Conservation (phyloP, 371 early-diverging fungal species). For the Choanephora cucurbitarum region DNA sequence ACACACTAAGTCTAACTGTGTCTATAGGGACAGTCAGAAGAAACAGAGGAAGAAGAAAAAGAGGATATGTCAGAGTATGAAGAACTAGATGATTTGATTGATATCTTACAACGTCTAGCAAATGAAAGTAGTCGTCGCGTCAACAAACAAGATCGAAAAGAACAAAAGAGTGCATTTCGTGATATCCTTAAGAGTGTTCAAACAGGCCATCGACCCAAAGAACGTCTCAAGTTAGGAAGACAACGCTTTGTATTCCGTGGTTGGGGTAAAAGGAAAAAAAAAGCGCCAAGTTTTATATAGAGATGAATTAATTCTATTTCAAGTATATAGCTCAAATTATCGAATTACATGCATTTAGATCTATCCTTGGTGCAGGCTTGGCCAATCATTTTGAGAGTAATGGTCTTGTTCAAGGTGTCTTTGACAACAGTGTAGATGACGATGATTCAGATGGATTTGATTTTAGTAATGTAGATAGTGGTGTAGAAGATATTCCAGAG, state of each 20-base stretch:
- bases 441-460: neutral
- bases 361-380: constrained; percentile 39
- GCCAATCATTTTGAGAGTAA: constrained; percentile 42
- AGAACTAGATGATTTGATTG: constrained; percentile 54
- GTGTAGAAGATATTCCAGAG: neutral
- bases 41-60: constrained; percentile 38
- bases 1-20: neutral
- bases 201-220: constrained; percentile 39
- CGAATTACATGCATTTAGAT: constrained; percentile 40
- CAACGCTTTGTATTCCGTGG: constrained; percentile 41
- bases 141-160: constrained; percentile 60
- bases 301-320: too few relatives aligned
- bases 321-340: constrained; percentile 42
- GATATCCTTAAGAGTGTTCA: constrained; percentile 65
- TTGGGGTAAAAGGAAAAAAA: constrained; percentile 33
- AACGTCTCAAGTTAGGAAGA: constrained; percentile 45
- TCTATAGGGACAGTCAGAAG: constrained; percentile 24
- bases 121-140: constrained; percentile 60
- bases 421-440: neutral
- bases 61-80: constrained; percentile 42
- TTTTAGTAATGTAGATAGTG: neutral
- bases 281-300: too few relatives aligned
- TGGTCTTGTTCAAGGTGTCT: neutral
- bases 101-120: constrained; percentile 50
- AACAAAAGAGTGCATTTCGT: constrained; percentile 66